Evolutionary conservation across 768 basidiomycete genomes (phyloP).

Genomic region (Suillus paluster): DNA sequence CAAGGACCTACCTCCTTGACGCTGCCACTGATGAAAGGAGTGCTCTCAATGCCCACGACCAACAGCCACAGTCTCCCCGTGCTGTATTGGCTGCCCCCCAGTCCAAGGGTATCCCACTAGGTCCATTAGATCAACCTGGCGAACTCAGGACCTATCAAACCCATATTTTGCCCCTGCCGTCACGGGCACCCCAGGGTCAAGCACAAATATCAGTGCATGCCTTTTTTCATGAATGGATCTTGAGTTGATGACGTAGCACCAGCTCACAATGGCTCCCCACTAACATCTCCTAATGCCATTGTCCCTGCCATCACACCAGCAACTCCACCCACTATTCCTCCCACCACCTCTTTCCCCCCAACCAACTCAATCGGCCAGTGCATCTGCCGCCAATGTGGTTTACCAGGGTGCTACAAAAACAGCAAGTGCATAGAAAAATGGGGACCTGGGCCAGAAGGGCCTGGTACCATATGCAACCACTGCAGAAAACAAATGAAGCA

Average conservation of each 20-base stretch:
- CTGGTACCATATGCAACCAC: conserved; percentile 85
- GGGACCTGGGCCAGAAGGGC: conserved; percentile 84
- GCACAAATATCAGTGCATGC: no score
- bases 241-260: no score
- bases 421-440: conserved; percentile 88
- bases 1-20: no score
- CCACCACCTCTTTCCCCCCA: conserved; percentile 30
- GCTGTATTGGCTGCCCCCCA: conserved; percentile 36
- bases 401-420: no score
- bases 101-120: conserved; percentile 29
- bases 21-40: conserved; percentile 42
- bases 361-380: conserved; percentile 68
- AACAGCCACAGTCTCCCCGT: conserved; percentile 36
- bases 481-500: no score
- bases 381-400: conserved; percentile 81
- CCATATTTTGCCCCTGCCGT: no score
- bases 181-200: no score
- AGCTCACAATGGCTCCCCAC: conserved; percentile 6
- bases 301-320: conserved; percentile 1
- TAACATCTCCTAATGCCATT: conserved; percentile 12
- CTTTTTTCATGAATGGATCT: no score
- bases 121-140: conserved; percentile 37
- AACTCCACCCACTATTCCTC: conserved; percentile 4
- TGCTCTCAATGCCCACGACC: conserved; percentile 29
- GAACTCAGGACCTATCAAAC: no score